phyloP scores from a whole-genome alignment of 768 basidiomycete genomes.

The Boletus sensibilis region DNA sequence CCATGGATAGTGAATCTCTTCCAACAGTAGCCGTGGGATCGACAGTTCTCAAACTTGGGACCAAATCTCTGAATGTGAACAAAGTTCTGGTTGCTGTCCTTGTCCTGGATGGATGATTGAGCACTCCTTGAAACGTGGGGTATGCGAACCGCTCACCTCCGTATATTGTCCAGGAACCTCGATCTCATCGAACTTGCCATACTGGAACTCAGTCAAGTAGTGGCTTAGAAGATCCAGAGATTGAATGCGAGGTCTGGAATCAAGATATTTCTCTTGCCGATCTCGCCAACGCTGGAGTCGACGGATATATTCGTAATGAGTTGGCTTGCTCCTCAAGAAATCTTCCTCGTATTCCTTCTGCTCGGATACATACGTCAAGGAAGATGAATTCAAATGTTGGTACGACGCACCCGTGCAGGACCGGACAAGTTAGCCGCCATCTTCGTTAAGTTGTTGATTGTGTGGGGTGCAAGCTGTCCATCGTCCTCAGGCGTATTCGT shows the following conservation, averaged over 20 bases:
- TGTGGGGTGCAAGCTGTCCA: slow-evolving; percentile 55
- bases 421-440: slow-evolving; percentile 60
- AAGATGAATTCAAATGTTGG: background rate
- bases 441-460: slow-evolving; percentile 54
- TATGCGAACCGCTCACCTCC: slow-evolving; percentile 54
- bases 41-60: slow-evolving; percentile 86
- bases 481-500: slow-evolving; percentile 68
- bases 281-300: slow-evolving; percentile 93
- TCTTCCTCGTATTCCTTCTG: slow-evolving; percentile 91
- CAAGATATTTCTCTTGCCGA: slow-evolving; percentile 80
- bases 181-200: slow-evolving; percentile 95
- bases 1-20: slow-evolving; percentile 90
- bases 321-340: slow-evolving; percentile 77
- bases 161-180: slow-evolving; percentile 99
- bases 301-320: slow-evolving; percentile 82
- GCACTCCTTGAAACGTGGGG: background rate
- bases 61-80: slow-evolving; percentile 88
- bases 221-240: slow-evolving; percentile 85
- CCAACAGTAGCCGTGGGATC: slow-evolving; percentile 83
- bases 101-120: slow-evolving; percentile 60
- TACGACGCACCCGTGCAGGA: slow-evolving; percentile 51
- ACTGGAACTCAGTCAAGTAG: slow-evolving; percentile 96
- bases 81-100: slow-evolving; percentile 91
- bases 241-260: slow-evolving; percentile 78
- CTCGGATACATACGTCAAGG: slow-evolving; percentile 1